Base-by-base conservation (phyloP, 2,329 filamentous ascomycete genomes). In the Fusarium domesticum region DNA sequence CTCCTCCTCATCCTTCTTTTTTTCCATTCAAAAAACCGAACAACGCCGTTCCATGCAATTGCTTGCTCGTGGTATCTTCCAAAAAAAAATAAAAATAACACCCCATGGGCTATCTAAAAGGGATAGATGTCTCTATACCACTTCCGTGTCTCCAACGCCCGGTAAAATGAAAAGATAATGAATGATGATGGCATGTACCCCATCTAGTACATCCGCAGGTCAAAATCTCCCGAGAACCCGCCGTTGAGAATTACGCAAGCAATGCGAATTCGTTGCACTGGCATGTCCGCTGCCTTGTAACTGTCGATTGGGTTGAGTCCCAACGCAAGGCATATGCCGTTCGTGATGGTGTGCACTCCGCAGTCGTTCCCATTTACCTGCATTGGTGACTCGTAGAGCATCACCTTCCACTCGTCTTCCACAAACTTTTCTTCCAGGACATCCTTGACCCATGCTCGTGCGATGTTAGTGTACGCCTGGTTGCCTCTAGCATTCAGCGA, bases 271-370 rank as follows among this genome's bases (percentile, higher is more conserved):
- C 83, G 74, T 54, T 85, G 83, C 38, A 73, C 64, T 2, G 72
- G 69, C 73, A 88, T 78, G 42, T 85, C 77, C 0, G 61, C 51
- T 28, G 76, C 66, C 2, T 64, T 55, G 45, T 85, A 82, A 4
- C 63, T 62, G 43, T 70, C 65, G n/a, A 65, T 63, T 2, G 78
- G 77, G 47, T 73, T 74, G 15, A 81, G 53, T 1, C 78, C 78
- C 23, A 81, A 59, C 0, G 76, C 71, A 28, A 82, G 57, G 43
- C 81, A 86, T 37, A 89, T 76, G 14, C 79, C 83, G 58, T 91
- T 92, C 15, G 86, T 79, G 53, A 88, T 81, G 12, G 84, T 80
- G 61, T 89, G 88, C 4, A 89, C 79, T n/a, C 87, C 87, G 54
- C 87, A 91, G 61, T 91, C 87, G 59, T 77, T 81, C 2, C 76